A percentile compares a stretch with the other conserved stretches of the same genome.
phyloP scores from a whole-genome alignment of 2,329 filamentous ascomycete species.

The Fusarium irregulare region DNA sequence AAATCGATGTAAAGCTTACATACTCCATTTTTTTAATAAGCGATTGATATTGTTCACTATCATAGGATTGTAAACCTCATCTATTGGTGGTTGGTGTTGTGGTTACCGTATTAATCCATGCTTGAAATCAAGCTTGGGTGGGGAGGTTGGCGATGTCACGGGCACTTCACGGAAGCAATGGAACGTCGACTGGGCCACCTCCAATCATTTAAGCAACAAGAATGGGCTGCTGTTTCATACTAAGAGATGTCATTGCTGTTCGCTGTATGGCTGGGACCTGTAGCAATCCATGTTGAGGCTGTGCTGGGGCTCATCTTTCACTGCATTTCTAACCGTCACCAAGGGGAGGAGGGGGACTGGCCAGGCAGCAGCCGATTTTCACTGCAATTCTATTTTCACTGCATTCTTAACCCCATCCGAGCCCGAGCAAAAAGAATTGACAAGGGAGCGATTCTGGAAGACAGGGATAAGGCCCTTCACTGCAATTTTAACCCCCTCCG shows the following conservation, averaged over 20 bases:
- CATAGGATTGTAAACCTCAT: not conserved
- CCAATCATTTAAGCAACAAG: not conserved
- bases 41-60: accelerated
- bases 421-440: too few species aligned
- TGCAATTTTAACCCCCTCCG: not conserved
- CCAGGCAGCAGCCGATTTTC: too few species aligned
- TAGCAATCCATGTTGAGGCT: not conserved
- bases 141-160: accelerated
- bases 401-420: too few species aligned
- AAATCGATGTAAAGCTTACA: accelerated
- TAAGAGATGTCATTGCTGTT: not conserved
- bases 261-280: not conserved
- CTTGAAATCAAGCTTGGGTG: not conserved
- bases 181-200: accelerated
- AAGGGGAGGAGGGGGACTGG: not conserved
- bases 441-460: too few species aligned
- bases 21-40: not conserved
- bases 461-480: not conserved
- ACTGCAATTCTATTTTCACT: too few species aligned
- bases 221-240: not conserved
- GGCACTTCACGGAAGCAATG: not conserved
- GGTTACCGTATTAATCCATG: accelerated
- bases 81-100: accelerated
- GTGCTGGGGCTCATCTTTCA: not conserved
- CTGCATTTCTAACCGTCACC: not conserved